Conservation (phyloP, 1,139 yeast genomes). For the Diutina mesorugosa region DNA sequence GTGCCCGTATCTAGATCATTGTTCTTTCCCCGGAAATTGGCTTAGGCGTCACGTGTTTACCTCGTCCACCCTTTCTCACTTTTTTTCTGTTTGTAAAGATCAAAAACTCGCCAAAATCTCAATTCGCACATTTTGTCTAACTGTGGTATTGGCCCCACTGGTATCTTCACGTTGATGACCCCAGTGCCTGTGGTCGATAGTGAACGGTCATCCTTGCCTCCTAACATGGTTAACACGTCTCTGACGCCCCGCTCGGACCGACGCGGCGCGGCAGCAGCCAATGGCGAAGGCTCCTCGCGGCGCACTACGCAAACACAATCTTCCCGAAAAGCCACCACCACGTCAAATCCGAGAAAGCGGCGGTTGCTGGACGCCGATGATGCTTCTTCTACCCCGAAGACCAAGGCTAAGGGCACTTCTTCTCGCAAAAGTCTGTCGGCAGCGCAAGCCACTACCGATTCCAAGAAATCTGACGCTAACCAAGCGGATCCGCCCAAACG, state of each 20-base stretch:
- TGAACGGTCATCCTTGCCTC: not conserved
- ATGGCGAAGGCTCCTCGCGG: not conserved
- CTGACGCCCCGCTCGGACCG: not conserved
- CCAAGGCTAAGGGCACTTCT: no score
- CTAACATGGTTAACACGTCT: not conserved
- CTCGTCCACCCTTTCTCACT: not conserved
- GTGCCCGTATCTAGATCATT: not conserved
- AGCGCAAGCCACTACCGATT: not conserved
- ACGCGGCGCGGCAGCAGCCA: not conserved
- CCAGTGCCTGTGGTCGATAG: not conserved
- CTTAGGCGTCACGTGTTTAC: not conserved
- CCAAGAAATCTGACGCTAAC: not conserved
- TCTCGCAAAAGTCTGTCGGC: not conserved
- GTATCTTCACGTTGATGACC: not conserved
- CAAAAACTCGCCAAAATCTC: not conserved
- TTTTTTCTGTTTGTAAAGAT: not conserved
- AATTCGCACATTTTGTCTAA: not conserved
- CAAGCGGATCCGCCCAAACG: not conserved
- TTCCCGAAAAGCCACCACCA: not conserved
- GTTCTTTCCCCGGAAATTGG: not conserved
- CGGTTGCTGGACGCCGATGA: not conserved
- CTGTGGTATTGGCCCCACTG: not conserved
- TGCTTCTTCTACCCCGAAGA: no score
- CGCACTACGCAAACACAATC: not conserved
- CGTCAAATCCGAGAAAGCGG: not conserved